Conservation (phyloP, 2,329 filamentous ascomycete species). For the Fusarium musae region DNA sequence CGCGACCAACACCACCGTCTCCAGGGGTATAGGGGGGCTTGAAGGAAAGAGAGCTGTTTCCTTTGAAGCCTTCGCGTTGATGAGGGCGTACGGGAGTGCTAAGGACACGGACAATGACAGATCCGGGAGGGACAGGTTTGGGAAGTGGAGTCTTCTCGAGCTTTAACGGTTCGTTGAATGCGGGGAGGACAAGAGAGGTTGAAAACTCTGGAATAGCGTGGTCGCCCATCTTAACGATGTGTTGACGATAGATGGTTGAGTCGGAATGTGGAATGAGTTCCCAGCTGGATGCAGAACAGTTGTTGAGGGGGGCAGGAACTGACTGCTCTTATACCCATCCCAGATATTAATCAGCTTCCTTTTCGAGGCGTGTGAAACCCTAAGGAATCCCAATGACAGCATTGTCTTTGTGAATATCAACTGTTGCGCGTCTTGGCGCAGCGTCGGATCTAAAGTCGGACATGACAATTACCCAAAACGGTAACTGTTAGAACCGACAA, state of each 20-base stretch:
- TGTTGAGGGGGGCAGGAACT: neutral
- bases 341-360: neutral
- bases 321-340: neutral
- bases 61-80: slow-evolving; percentile 16
- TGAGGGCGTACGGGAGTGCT: slow-evolving; percentile 29
- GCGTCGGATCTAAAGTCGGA: neutral
- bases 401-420: no score
- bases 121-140: neutral
- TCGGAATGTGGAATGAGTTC: neutral
- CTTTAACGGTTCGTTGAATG: slow-evolving; percentile 19
- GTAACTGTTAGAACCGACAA: slow-evolving; percentile 18
- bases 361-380: fast-evolving
- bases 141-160: slow-evolving; percentile 3
- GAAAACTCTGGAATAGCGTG: neutral
- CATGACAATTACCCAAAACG: slow-evolving; percentile 12
- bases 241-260: neutral
- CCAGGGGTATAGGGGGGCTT: slow-evolving; percentile 9
- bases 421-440: no score
- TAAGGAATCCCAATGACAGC: neutral
- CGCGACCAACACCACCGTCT: neutral
- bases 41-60: slow-evolving; percentile 16
- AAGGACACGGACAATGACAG: slow-evolving; percentile 21
- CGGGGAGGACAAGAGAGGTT: slow-evolving; percentile 12
- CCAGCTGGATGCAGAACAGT: no score
- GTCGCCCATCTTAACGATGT: neutral